Conservation (phyloP, 371 early-diverging fungal species). For the Mucor sp. region DNA sequence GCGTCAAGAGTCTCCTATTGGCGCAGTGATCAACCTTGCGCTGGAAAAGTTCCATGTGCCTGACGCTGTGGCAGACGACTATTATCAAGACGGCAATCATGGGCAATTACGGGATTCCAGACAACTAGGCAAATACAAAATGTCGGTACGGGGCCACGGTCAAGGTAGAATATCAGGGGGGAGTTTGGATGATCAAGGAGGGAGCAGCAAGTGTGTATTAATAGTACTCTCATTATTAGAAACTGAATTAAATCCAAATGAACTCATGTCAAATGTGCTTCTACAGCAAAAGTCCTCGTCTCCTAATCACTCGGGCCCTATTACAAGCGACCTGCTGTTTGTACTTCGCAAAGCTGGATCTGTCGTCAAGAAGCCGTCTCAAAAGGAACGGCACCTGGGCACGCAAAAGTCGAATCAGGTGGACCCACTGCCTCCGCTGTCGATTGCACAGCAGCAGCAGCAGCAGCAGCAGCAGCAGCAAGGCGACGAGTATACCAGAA, state of each 20-base stretch:
- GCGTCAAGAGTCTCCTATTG: slow-evolving; percentile 33
- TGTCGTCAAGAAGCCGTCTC: not conserved
- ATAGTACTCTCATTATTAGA: slow-evolving; percentile 23
- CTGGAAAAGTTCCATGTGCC: slow-evolving; percentile 51
- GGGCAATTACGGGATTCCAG: not conserved
- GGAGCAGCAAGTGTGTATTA: not conserved
- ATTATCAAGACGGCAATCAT: not conserved
- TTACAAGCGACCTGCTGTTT: slow-evolving; percentile 47
- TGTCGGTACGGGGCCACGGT: slow-evolving; percentile 41
- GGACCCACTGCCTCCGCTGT: not conserved
- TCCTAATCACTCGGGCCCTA: slow-evolving; percentile 20
- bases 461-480: not conserved
- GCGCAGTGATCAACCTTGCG: slow-evolving; percentile 42
- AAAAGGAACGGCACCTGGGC: slow-evolving; percentile 5
- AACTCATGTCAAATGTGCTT: slow-evolving; percentile 42
- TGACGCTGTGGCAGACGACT: slow-evolving; percentile 34
- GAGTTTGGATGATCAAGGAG: not conserved
- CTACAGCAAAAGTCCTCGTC: slow-evolving; percentile 23
- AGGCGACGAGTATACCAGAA: slow-evolving; percentile 18
- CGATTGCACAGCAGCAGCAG: not conserved
- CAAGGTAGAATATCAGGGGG: slow-evolving; percentile 23
- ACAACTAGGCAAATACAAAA: slow-evolving; percentile 33
- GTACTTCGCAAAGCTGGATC: slow-evolving; percentile 30
- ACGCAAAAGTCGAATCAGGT: not conserved
- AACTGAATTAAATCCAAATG: slow-evolving; percentile 34